phyloP scores from a whole-genome alignment of 2,329 filamentous ascomycete genomes.

The Hawksworthiomyces lignivorus region DNA sequence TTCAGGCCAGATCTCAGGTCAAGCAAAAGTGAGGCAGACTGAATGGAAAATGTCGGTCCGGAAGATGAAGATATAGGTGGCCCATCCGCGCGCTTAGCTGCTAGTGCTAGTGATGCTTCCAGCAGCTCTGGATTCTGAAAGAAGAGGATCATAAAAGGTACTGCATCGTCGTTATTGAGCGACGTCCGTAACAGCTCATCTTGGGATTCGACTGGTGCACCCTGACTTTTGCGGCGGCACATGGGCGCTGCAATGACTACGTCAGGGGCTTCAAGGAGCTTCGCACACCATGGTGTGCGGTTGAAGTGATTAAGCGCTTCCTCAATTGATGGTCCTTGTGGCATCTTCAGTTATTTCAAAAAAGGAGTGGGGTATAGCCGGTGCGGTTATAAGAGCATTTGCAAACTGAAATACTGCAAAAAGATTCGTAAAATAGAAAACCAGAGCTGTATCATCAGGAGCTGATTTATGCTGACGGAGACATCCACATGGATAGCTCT shows the following conservation, averaged over 20 bases:
- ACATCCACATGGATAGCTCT: too few species aligned
- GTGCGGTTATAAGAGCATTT: too few species aligned
- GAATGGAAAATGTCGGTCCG: slow-evolving; percentile 11
- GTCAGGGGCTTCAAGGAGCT: slow-evolving; percentile 9
- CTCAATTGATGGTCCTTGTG: slow-evolving; percentile 2
- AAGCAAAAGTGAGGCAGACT: slow-evolving; percentile 15
- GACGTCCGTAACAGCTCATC: slow-evolving; percentile 8
- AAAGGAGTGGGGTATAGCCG: too few species aligned
- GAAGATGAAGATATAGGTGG: not conserved
- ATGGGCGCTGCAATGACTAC: not conserved
- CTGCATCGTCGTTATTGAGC: slow-evolving; percentile 11
- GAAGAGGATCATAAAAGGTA: slow-evolving; percentile 19
- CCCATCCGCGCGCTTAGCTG: not conserved
- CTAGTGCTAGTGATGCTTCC: not conserved
- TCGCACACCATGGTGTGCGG: slow-evolving; percentile 8
- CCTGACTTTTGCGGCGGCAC: not conserved
- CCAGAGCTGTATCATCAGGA: too few species aligned
- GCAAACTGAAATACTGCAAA: too few species aligned
- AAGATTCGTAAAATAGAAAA: too few species aligned
- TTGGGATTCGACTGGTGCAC: slow-evolving; percentile 4
- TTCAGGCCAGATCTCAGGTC: slow-evolving; percentile 18
- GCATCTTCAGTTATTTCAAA: too few species aligned
- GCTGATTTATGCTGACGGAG: too few species aligned
- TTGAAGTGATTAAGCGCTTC: slow-evolving; percentile 12
- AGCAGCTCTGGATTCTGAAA: slow-evolving; percentile 11